phyloP scores from a whole-genome alignment of 768 basidiomycete genomes.

The Naganishia randhawae region DNA sequence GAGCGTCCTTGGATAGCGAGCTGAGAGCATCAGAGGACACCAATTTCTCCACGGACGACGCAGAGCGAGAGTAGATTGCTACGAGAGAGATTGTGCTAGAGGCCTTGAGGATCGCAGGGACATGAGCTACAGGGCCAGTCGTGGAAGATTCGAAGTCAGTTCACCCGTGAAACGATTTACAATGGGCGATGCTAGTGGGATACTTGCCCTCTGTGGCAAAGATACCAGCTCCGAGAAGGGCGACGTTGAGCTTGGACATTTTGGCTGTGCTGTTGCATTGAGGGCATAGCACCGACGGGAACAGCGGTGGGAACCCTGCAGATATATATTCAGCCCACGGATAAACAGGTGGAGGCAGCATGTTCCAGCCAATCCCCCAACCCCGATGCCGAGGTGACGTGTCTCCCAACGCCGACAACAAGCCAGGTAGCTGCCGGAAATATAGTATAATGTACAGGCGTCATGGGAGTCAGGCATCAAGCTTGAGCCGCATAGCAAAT shows the following conservation, averaged over 20 bases:
- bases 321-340: slow-evolving; percentile 2
- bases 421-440: not conserved
- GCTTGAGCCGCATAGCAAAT: not conserved
- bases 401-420: slow-evolving; percentile 10
- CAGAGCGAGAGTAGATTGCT: slow-evolving; percentile 78
- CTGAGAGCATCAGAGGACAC: slow-evolving; percentile 50
- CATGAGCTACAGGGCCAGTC: slow-evolving; percentile 57
- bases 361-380: slow-evolving; percentile 1
- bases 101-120: slow-evolving; percentile 67
- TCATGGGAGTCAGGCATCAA: slow-evolving; percentile 1
- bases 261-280: not conserved
- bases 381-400: not conserved
- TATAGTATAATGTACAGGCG: slow-evolving; percentile 2
- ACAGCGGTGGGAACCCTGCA: not conserved
- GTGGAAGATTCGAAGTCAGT: not conserved
- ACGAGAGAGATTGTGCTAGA: slow-evolving; percentile 56
- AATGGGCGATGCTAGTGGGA: not conserved
- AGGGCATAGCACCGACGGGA: not conserved
- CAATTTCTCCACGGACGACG: slow-evolving; percentile 54
- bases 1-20: slow-evolving; percentile 53
- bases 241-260: slow-evolving; percentile 55
- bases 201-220: slow-evolving; percentile 69
- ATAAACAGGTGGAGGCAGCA: not conserved
- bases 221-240: slow-evolving; percentile 75
- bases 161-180: not conserved